Evolutionary conservation across 257 asterid species (phyloP).

Genomic region (Solanum etuberosum): DNA sequence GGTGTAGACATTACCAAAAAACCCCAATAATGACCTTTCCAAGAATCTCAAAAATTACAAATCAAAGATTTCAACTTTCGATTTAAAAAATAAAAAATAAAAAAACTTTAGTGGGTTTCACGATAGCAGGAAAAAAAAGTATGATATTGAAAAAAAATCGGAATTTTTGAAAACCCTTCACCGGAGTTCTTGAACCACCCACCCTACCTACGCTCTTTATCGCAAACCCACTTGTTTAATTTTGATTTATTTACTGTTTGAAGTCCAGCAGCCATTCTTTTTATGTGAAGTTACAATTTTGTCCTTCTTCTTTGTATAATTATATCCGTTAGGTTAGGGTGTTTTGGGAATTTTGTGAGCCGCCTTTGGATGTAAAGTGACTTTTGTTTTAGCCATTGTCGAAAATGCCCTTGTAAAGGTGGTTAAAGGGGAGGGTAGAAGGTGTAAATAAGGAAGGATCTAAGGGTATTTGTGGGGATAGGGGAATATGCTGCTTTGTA

Average conservation of each 20-base stretch:
- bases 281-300: not conserved
- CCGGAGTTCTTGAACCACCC: not conserved
- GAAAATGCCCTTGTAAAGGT: slow-evolving; percentile 16
- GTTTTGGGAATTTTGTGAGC: slow-evolving; percentile 24
- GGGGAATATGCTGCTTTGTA: slow-evolving; percentile 15
- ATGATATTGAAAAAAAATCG: not conserved
- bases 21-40: not conserved
- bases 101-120: not conserved
- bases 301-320: not conserved
- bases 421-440: not conserved
- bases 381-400: slow-evolving; percentile 15
- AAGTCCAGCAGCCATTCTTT: not conserved
- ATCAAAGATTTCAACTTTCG: not conserved
- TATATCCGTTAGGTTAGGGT: slow-evolving; percentile 39
- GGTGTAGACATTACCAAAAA: slow-evolving; percentile 59
- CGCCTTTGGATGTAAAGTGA: slow-evolving; percentile 26
- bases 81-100: not conserved
- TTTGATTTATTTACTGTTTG: not conserved
- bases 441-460: not conserved
- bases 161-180: not conserved
- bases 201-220: not conserved
- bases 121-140: not conserved
- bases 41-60: not conserved
- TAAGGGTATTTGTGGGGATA: slow-evolving; percentile 2
- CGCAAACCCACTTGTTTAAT: not conserved